Evolutionary conservation across 306 rosid species (phyloP).

Genomic region (Prunus fruticosa): DNA sequence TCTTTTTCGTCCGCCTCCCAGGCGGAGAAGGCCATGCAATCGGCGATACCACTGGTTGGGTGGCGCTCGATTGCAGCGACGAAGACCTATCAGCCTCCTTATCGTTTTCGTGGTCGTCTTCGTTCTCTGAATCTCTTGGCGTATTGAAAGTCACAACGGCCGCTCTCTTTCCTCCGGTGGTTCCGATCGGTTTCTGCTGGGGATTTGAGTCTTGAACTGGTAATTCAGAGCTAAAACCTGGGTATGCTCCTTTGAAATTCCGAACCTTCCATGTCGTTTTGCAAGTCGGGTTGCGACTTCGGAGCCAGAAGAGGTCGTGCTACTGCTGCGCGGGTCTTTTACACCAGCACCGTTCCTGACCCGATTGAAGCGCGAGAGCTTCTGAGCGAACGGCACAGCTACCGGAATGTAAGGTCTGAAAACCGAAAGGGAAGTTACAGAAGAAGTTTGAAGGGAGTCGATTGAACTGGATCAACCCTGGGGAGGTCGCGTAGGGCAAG

Average conservation of each 20-base stretch:
- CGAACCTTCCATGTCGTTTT: conserved; percentile 23
- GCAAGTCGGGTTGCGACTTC: conserved; percentile 39
- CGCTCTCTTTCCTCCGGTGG: conserved; percentile 38
- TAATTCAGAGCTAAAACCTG: conserved; percentile 28
- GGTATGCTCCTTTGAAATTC: conserved; percentile 36
- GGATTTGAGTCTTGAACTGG: conserved; percentile 23
- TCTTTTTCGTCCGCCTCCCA: conserved; percentile 28
- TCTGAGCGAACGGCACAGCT: conserved; percentile 48
- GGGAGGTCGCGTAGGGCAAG: conserved; percentile 64
- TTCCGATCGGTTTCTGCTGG: conserved; percentile 7
- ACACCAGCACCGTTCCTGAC: conserved; percentile 41
- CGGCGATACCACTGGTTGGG: conserved; percentile 58
- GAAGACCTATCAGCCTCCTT: conserved; percentile 38
- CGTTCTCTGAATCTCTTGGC: conserved; percentile 61
- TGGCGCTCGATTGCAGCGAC: conserved; percentile 57
- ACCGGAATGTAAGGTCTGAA: conserved; percentile 54
- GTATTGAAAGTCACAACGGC: conserved; percentile 54
- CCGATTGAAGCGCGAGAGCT: conserved; percentile 40
- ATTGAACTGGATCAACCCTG: conserved; percentile 62
- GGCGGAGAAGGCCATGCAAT: not conserved
- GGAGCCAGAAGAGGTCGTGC: conserved; percentile 50
- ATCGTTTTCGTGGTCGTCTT: conserved; percentile 43
- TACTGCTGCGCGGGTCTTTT: conserved; percentile 39
- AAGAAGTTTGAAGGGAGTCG: conserved; percentile 31
- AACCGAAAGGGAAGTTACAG: conserved; percentile 34